Percentiles rank a stretch among this genome's conserved stretches.
Conservation (phyloP, 805 yeast genomes). For the Yamadazyma nakazawae region DNA sequence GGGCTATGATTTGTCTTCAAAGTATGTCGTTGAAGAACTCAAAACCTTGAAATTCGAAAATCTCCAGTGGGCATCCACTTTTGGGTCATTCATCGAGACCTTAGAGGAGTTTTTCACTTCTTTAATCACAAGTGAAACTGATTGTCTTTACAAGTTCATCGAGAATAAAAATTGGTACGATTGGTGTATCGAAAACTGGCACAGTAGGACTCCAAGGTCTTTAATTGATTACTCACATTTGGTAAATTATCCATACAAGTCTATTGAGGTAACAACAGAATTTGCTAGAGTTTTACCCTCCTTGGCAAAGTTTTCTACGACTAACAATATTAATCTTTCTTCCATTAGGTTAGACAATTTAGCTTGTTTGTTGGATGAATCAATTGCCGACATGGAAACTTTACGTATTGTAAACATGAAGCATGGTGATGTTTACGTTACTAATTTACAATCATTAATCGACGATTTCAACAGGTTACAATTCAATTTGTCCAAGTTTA, state of each 20-base stretch:
- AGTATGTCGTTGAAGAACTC: background rate
- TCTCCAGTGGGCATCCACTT: background rate
- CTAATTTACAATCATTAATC: constrained; percentile 9
- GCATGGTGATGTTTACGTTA: constrained; percentile 10
- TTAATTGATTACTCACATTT: constrained; percentile 14
- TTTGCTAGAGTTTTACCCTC: constrained; percentile 9
- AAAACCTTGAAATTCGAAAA: constrained; percentile 4
- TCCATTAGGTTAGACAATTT: constrained; percentile 9
- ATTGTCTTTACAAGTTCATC: constrained; percentile 9
- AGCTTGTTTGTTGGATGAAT: constrained; percentile 5
- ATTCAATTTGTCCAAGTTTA: constrained; percentile 4
- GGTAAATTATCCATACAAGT: constrained; percentile 10
- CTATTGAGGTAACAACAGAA: constrained; percentile 10
- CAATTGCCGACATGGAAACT: constrained; percentile 4
- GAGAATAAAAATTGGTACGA: constrained; percentile 12
- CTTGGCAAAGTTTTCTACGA: constrained; percentile 8
- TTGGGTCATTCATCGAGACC: background rate
- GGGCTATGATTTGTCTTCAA: constrained; percentile 6
- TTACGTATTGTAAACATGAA: constrained; percentile 5
- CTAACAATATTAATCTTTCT: constrained; percentile 10
- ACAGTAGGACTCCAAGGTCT: constrained; percentile 3
- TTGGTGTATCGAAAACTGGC: constrained; percentile 13
- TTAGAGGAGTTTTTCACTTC: constrained; percentile 1
- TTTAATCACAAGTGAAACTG: constrained; percentile 1
- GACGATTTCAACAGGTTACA: constrained; percentile 10